phyloP scores from a whole-genome alignment of 129 eudicot species.

The Dittrichia graveolens region DNA sequence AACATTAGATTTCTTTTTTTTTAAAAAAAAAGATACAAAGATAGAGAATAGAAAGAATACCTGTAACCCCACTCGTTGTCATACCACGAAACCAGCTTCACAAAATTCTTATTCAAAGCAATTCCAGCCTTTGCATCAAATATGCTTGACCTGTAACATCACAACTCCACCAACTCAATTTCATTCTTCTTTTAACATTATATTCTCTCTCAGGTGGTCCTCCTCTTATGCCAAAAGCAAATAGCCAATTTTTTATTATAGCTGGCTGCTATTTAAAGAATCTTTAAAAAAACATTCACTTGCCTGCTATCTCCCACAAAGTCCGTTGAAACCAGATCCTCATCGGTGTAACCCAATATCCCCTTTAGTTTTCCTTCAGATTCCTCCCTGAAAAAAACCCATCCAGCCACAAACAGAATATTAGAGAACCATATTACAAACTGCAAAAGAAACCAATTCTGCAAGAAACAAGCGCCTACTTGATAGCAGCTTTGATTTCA shows the following conservation, averaged over 20 bases:
- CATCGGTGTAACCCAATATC: conserved; percentile 73
- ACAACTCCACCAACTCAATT: conserved; percentile 4
- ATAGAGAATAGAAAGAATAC: conserved; percentile 27
- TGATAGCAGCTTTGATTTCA: conserved; percentile 79
- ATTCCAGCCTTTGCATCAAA: conserved; percentile 89
- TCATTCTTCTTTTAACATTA: conserved; percentile 11
- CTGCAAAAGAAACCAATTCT: not conserved
- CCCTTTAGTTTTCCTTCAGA: conserved; percentile 80
- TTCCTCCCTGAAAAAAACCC: conserved; percentile 53
- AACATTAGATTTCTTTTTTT: not conserved
- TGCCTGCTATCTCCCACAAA: conserved; percentile 76
- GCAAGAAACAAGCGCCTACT: conserved; percentile 38
- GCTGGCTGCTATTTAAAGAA: not conserved
- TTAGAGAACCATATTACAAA: not conserved
- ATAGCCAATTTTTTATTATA: not conserved
- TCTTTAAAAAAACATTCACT: conserved; percentile 5
- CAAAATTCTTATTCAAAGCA: conserved; percentile 62
- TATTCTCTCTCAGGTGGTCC: conserved; percentile 9
- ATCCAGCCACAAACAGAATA: not conserved
- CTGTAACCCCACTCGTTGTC: conserved; percentile 95
- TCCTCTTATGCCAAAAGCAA: not conserved
- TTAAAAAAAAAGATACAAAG: not conserved
- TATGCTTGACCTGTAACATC: conserved; percentile 65
- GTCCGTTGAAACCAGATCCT: conserved; percentile 80
- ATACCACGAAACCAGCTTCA: conserved; percentile 77